Evolutionary conservation across 495 filamentous ascomycete species (phyloP).

Genomic region (Penicillium atrosanguineum): DNA sequence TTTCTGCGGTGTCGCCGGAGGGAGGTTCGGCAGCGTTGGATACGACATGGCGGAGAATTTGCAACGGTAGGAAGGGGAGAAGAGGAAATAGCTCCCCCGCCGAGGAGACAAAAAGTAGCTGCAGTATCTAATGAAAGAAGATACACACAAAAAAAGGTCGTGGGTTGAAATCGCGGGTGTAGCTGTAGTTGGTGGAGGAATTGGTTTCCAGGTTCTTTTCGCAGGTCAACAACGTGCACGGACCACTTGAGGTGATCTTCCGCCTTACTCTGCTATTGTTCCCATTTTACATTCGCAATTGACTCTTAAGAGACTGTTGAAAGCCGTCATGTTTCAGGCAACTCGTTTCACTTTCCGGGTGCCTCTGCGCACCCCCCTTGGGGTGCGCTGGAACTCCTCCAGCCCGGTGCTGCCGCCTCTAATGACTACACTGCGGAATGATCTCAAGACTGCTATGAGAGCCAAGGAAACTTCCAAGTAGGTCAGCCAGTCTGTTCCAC

Average conservation of each 20-base stretch:
- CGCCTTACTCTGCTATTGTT: slow-evolving; percentile 15
- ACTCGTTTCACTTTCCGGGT: slow-evolving; percentile 26
- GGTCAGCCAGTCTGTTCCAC: background rate
- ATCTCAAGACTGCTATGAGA: slow-evolving; percentile 62
- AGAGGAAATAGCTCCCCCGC: slow-evolving; percentile 29
- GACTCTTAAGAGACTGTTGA: background rate
- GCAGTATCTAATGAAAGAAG: slow-evolving; percentile 12
- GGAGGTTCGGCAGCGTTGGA: slow-evolving; percentile 44
- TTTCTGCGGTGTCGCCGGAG: slow-evolving; percentile 57
- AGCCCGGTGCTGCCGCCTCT: slow-evolving; percentile 42
- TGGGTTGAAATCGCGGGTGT: slow-evolving; percentile 2
- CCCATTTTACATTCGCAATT: background rate
- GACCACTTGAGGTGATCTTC: slow-evolving; percentile 25
- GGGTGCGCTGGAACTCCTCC: slow-evolving; percentile 42
- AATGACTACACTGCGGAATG: slow-evolving; percentile 51
- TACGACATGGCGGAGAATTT: slow-evolving; percentile 53
- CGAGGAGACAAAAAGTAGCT: slow-evolving; percentile 27
- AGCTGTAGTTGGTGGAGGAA: slow-evolving; percentile 3
- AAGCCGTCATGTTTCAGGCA: slow-evolving; percentile 25
- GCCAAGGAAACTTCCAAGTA: slow-evolving; percentile 57
- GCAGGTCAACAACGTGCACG: slow-evolving; percentile 30
- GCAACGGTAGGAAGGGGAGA: slow-evolving; percentile 17
- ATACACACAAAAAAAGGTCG: slow-evolving; percentile 10
- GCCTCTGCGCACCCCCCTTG: slow-evolving; percentile 17
- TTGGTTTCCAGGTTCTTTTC: slow-evolving; percentile 24